Percentiles rank a stretch among this genome's conserved stretches.
Conservation (phyloP, 331 rosid species). For the Stylosanthes scabra region DNA sequence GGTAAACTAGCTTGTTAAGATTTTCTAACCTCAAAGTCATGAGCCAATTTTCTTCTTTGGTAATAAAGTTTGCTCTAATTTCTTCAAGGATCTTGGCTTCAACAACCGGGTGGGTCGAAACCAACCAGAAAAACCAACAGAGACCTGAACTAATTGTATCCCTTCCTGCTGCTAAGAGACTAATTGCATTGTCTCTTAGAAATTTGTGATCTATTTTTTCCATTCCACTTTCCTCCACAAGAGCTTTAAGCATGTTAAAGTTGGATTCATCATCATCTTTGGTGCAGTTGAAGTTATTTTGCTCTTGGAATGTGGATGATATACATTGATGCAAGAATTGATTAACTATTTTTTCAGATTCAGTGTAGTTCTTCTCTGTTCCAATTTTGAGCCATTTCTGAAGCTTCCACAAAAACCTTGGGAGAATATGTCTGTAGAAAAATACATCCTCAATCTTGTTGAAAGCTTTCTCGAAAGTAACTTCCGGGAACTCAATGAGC, state of each 20-base stretch:
- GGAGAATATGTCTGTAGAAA: too few relatives aligned
- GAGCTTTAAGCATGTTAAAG: too few relatives aligned
- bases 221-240: too few relatives aligned
- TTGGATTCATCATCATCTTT: too few relatives aligned
- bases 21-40: neutral
- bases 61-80: too few relatives aligned
- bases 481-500: too few relatives aligned
- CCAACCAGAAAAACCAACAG: constrained; percentile 33
- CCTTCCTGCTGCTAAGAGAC: constrained; percentile 25
- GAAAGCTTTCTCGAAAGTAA: too few relatives aligned
- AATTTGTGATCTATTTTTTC: neutral
- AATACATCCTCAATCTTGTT: too few relatives aligned
- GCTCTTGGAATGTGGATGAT: too few relatives aligned
- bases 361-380: neutral
- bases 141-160: constrained; percentile 22
- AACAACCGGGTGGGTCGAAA: neutral
- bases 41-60: too few relatives aligned
- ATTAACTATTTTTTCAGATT: constrained; percentile 19
- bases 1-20: constrained; percentile 19
- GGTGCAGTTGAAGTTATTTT: too few relatives aligned
- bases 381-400: constrained; percentile 31
- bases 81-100: neutral
- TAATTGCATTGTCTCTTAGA: constrained; percentile 31
- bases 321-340: constrained; percentile 3
- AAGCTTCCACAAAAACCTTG: too few relatives aligned